Conservation (phyloP, 176 grass and related monocot genomes). For the sorghum (Sorghum bicolor) region DNA sequence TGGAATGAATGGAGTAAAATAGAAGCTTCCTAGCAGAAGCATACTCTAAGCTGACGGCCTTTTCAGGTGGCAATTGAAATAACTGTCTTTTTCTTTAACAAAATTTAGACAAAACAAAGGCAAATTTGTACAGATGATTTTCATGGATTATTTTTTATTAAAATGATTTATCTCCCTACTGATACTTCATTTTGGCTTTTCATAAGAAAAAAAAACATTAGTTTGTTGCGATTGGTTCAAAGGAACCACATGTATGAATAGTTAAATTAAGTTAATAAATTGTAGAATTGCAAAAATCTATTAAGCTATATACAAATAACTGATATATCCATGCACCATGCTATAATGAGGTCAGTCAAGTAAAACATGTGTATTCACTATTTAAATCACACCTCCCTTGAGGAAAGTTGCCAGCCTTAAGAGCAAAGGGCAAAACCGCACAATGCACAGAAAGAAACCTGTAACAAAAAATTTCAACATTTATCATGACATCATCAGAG, state of each 20-base stretch:
- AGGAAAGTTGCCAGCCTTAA: not conserved
- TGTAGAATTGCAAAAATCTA: not conserved
- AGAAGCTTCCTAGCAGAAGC: not conserved
- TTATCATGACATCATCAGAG: not conserved
- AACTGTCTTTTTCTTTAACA: not conserved
- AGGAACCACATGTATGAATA: not conserved
- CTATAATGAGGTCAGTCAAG: not conserved
- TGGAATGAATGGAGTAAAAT: not conserved
- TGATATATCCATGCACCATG: not conserved
- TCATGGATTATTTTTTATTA: not conserved
- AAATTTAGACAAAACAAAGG: not conserved
- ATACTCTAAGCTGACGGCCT: not conserved
- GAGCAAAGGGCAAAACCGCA: not conserved
- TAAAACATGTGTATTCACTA: not conserved
- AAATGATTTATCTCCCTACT: not conserved
- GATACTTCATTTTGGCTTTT: not conserved
- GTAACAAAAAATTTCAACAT: slow-evolving; percentile 15
- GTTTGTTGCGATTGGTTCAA: not conserved
- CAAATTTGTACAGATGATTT: not conserved
- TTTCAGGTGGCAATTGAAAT: not conserved
- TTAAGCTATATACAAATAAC: slow-evolving; percentile 4
- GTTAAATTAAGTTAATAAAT: not conserved
- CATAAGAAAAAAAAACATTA: not conserved
- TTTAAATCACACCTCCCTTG: not conserved
- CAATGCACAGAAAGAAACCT: not conserved